These are phyloP conservation scores for Fusarium armeniacum DNA, from an alignment of 2,329 filamentous ascomycete genomes.

Conservation along the genomic window DNA sequence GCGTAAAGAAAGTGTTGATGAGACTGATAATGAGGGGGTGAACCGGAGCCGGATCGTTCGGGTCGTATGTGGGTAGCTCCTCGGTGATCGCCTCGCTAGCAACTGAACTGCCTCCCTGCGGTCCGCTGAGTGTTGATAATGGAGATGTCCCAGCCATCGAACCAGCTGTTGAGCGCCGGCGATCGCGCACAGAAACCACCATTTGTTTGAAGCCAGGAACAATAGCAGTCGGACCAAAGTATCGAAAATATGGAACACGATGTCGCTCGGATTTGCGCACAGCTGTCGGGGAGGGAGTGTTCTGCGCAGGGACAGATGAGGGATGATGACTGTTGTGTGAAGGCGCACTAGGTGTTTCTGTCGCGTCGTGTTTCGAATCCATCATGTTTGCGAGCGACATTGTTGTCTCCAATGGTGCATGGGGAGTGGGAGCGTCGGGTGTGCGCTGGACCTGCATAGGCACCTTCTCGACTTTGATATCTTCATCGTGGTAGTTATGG, in stretches of 20 bases:
- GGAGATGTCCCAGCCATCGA: constrained; percentile 70
- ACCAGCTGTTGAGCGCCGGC: constrained; percentile 69
- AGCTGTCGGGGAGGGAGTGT: constrained; percentile 58
- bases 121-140: constrained; percentile 56
- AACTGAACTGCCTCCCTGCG: constrained; percentile 57
- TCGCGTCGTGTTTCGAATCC: constrained; percentile 26
- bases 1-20: constrained; percentile 83
- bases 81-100: constrained; percentile 61
- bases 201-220: constrained; percentile 94
- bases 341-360: constrained; percentile 14
- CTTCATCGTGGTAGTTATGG: constrained; percentile 54
- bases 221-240: constrained; percentile 91
- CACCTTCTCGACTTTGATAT: constrained; percentile 54
- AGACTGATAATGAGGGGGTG: constrained; percentile 82
- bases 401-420: constrained; percentile 11
- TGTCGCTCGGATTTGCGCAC: constrained; percentile 68
- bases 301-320: constrained; percentile 40
- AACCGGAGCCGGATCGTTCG: constrained; percentile 76
- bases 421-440: constrained; percentile 30
- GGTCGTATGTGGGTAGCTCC: constrained; percentile 81
- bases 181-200: constrained; percentile 81
- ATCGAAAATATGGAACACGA: constrained; percentile 88
- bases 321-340: constrained; percentile 22
- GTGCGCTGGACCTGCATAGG: constrained; percentile 24
- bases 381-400: constrained; percentile 30